A percentile compares a stretch with the other conserved stretches of the same genome.
Evolutionary conservation across 2,329 filamentous ascomycete species (phyloP).

Genomic region (Coleophoma cylindrospora): DNA sequence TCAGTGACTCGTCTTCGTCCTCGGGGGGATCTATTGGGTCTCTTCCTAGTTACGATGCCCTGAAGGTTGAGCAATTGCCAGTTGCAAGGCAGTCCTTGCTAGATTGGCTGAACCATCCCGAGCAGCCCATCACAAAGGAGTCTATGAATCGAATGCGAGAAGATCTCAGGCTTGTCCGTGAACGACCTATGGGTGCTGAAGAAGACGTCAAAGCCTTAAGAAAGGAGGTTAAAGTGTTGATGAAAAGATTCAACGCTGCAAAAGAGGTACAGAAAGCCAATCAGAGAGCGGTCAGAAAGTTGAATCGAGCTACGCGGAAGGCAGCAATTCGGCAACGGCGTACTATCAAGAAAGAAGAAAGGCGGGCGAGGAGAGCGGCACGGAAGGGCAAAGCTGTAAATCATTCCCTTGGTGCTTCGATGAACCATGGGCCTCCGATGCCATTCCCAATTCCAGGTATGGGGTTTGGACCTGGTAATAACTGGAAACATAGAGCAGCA

Average conservation of each 20-base stretch:
- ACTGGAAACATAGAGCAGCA: too few species aligned
- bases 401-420: neutral
- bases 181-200: constrained; percentile 4
- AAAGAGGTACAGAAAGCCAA: constrained; percentile 31
- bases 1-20: constrained; percentile 13
- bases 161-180: constrained; percentile 37
- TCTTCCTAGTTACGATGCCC: constrained; percentile 47
- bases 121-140: constrained; percentile 41
- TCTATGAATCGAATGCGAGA: constrained; percentile 35
- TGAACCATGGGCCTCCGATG: neutral
- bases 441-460: neutral
- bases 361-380: constrained; percentile 26
- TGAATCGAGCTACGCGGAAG: constrained; percentile 3
- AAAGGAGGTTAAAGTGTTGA: constrained; percentile 39
- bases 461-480: too few species aligned
- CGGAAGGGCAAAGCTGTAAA: constrained; percentile 14
- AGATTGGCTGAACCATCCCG: constrained; percentile 44
- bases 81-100: constrained; percentile 37
- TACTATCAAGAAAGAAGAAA: constrained; percentile 17
- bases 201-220: constrained; percentile 33
- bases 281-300: constrained; percentile 19
- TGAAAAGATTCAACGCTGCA: constrained; percentile 36
- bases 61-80: constrained; percentile 43
- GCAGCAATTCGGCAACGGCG: constrained; percentile 6
- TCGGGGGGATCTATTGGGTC: constrained; percentile 41